A percentile compares a stretch with the other conserved stretches of the same genome.
Evolutionary conservation across 129 eudicot genomes (phyloP).

Genomic region (Pittosporum tobira): DNA sequence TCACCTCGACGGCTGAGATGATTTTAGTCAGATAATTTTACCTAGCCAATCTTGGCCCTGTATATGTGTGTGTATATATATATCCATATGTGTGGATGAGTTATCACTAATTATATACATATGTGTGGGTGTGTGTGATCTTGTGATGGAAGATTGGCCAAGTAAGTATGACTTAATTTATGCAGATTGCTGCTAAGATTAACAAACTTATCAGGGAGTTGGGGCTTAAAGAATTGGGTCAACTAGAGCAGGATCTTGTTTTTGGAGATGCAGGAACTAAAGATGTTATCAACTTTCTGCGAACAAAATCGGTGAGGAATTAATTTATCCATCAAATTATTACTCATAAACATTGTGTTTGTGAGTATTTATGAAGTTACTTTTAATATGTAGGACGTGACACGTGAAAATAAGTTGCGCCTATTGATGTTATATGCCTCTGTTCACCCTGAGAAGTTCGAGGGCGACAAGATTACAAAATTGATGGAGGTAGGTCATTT

Average conservation of each 20-base stretch:
- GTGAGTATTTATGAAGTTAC: slow-evolving; percentile 7
- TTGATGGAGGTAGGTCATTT: slow-evolving; percentile 53
- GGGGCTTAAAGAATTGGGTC: slow-evolving; percentile 83
- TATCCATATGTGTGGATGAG: too few relatives aligned
- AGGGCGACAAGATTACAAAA: slow-evolving; percentile 56
- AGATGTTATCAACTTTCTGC: slow-evolving; percentile 69
- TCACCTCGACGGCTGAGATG: too few relatives aligned
- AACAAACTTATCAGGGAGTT: slow-evolving; percentile 65
- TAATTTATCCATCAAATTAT: slow-evolving; percentile 2
- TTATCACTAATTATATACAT: too few relatives aligned
- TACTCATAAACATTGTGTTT: slow-evolving; percentile 5
- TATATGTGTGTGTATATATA: too few relatives aligned
- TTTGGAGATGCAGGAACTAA: slow-evolving; percentile 99
- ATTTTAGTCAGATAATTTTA: too few relatives aligned
- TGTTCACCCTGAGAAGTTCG: slow-evolving; percentile 71
- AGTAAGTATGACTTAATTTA: background rate
- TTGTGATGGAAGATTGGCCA: background rate
- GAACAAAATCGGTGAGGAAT: slow-evolving; percentile 47
- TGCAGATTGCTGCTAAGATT: slow-evolving; percentile 88
- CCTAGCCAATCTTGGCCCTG: too few relatives aligned
- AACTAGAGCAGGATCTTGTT: slow-evolving; percentile 91
- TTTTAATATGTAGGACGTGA: slow-evolving; percentile 54
- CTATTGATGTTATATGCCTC: slow-evolving; percentile 91
- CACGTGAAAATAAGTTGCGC: slow-evolving; percentile 75
- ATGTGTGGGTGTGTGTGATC: too few relatives aligned